Conservation (phyloP, 139 green algal genomes). For the Spirogloea muscicola region DNA sequence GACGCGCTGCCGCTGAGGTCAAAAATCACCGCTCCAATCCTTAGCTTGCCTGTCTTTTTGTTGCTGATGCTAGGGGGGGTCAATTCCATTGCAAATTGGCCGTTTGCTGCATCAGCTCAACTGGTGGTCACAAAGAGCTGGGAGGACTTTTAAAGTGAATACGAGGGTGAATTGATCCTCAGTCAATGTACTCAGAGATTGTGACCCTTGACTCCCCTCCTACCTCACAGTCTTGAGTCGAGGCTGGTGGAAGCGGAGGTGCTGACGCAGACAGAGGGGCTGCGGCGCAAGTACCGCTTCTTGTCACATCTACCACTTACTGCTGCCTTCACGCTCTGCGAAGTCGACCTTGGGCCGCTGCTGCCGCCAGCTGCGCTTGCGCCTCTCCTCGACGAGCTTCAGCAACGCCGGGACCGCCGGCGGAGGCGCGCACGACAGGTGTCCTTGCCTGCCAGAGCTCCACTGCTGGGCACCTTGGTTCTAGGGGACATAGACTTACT, state of each 20-base stretch:
- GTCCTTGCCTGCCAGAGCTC: no score
- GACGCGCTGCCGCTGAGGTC: conserved; percentile 28
- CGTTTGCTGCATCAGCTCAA: no score
- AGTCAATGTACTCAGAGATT: no score
- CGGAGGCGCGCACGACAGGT: no score
- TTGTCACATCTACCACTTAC: conserved; percentile 34
- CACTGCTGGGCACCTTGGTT: no score
- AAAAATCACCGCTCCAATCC: not conserved
- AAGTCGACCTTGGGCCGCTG: conserved; percentile 30
- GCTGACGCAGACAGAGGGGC: conserved; percentile 17
- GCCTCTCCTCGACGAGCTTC: conserved; percentile 37
- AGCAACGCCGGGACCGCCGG: conserved; percentile 13
- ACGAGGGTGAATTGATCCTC: no score
- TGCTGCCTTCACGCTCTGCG: conserved; percentile 22
- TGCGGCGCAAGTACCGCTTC: conserved; percentile 25
- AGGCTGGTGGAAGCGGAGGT: conserved; percentile 23
- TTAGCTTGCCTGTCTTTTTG: no score
- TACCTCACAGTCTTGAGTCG: conserved; percentile 27
- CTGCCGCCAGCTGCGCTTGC: conserved; percentile 5
- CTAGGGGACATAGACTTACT: no score
- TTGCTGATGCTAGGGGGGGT: no score
- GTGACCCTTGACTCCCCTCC: not conserved
- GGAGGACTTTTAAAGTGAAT: no score
- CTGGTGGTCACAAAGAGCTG: no score
- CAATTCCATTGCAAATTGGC: no score